Conservation (phyloP, 2,329 filamentous ascomycete genomes). For the Niveomyces coronatus region DNA sequence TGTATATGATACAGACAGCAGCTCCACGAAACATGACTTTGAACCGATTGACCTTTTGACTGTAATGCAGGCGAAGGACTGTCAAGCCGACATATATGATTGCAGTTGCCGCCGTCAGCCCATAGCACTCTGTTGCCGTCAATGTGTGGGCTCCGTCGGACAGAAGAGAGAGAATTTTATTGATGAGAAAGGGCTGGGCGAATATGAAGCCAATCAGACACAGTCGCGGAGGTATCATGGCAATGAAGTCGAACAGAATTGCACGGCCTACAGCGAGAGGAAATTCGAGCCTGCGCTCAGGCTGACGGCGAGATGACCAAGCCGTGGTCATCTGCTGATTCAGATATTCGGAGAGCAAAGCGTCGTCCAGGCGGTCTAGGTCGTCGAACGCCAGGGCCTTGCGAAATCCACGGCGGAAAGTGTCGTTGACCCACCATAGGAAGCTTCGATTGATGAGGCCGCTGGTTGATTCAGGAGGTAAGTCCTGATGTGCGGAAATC, state of each 20-base stretch:
- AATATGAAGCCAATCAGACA: constrained; percentile 9
- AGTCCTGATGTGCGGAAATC: constrained; percentile 11
- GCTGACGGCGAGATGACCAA: constrained; percentile 9
- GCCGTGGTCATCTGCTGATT: constrained; percentile 5
- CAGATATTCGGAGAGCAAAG: constrained; percentile 9
- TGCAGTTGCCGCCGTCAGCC: constrained; percentile 12
- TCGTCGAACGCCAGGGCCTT: constrained; percentile 9
- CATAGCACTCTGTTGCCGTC: constrained; percentile 8
- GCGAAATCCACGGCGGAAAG: constrained; percentile 18
- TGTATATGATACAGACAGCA: constrained; percentile 12
- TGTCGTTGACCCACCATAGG: constrained; percentile 24
- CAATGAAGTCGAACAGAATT: constrained; percentile 2
- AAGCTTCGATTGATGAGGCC: constrained; percentile 23
- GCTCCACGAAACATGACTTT: constrained; percentile 16
- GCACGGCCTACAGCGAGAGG: constrained; percentile 2
- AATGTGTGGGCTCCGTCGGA: neutral
- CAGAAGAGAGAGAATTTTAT: constrained; percentile 2
- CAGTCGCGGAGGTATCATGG: constrained; percentile 4
- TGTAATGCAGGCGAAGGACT: constrained; percentile 10
- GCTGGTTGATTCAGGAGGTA: constrained; percentile 22
- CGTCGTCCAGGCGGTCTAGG: constrained; percentile 11
- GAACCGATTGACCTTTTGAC: constrained; percentile 14
- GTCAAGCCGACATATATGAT: constrained; percentile 15
- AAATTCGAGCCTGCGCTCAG: constrained; percentile 7
- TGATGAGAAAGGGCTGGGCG: constrained; percentile 11